A percentile compares a stretch with the other conserved stretches of the same genome.
These are phyloP conservation scores for Eucalyptus urophylla DNA, from an alignment of 345 rosid species.

Conservation along the genomic window DNA sequence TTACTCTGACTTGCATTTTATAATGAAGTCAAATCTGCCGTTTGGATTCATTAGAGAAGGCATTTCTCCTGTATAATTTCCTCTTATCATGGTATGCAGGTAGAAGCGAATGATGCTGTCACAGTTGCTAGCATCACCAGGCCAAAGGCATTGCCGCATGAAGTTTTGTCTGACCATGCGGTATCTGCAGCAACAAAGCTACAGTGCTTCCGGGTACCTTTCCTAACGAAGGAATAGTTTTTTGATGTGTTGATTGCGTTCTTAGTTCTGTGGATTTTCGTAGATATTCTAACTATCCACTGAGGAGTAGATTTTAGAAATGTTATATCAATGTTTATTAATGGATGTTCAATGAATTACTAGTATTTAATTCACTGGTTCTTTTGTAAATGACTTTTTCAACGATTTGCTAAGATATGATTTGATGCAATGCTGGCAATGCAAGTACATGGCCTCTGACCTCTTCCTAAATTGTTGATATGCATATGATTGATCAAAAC, in stretches of 20 bases:
- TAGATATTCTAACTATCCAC: not conserved
- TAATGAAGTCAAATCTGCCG: not conserved
- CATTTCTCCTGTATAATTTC: not conserved
- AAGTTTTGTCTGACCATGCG: conserved; percentile 66
- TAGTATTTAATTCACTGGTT: not conserved
- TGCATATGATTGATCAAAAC: not conserved
- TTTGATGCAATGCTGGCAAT: not conserved
- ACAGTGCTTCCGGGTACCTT: conserved; percentile 70
- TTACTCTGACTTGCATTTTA: not conserved
- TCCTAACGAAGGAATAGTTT: not conserved
- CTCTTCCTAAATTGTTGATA: not conserved
- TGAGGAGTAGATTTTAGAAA: not conserved
- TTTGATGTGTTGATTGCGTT: not conserved
- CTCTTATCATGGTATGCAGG: conserved; percentile 20
- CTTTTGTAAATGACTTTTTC: not conserved
- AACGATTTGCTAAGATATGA: not conserved
- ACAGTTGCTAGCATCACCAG: conserved; percentile 76
- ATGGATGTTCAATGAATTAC: not conserved
- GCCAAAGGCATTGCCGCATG: conserved; percentile 67
- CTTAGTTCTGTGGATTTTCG: not conserved
- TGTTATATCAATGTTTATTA: not conserved
- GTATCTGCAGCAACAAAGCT: conserved; percentile 89
- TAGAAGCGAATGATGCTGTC: conserved; percentile 81
- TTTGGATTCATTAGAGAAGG: not conserved
- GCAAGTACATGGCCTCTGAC: not conserved